Evolutionary conservation across 371 early-diverging fungal species (phyloP), one percentile per base, ranked within the genome.

Genomic region (Mucor saturninus): DNA sequence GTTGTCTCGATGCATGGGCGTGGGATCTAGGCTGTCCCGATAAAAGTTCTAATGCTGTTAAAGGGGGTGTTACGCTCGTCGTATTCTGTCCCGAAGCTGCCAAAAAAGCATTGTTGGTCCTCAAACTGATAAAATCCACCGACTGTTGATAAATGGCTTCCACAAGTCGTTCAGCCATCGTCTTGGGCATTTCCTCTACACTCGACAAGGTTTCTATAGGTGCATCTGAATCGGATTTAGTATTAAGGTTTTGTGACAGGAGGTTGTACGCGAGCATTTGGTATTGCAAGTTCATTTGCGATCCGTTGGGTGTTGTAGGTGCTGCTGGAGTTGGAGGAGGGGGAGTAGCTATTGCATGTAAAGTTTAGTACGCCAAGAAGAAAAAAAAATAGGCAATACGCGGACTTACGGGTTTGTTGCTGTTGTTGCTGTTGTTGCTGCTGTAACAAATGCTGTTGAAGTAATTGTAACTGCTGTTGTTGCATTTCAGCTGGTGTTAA

Each of bases 1-100:
- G 93, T 59, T 89, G 85, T 29, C 87, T 79, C 11, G 88, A 86
- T 4, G 86, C 82, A 68, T 87, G 86, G 28, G 83, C 80, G 48
- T 69, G 56, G 29, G 86, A 82, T 59, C 83, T 77, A 49, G 69
- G 72, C 88, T 70, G 69, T 5, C 71, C 71, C 0, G 62, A 50
- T 21, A 77, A 60, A 11, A 77, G 49, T 32, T 76, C 76, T 32
- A 71, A 48, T 30, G 64, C 63, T 0, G 56, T 64, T 5, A 68
- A 21, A 6, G 21, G 21, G 21, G 21, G 21, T 21, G 21, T 1
- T 21, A 21, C 31, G 40, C 11, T 50, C 56, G 2, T 8, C 42
- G 45, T 50, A 21, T 14, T 21, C 21, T 21, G 14, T 43, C 21
- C 21, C 21, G 21, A 21, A 21, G 21, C 21, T 21, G 46, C 11